A percentile compares a stretch with the other conserved stretches of the same genome.
phyloP scores from a whole-genome alignment of 345 rosid species.

The Hypericum androsaemum region DNA sequence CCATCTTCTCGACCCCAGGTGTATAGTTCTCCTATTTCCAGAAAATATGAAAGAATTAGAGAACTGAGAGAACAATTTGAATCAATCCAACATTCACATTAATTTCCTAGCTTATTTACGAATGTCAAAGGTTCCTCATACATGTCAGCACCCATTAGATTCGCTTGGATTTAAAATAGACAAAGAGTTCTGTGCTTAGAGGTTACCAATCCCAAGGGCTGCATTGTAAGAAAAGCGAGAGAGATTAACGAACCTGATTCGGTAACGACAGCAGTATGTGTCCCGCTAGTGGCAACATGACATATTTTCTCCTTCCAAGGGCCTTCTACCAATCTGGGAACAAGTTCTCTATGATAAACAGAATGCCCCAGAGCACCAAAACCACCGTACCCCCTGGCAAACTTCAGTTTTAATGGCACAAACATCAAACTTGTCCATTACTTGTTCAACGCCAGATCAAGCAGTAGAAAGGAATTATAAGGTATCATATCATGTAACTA shows the following conservation, averaged over 20 bases:
- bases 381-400: constrained; percentile 88
- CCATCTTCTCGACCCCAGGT: constrained; percentile 98
- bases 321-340: constrained; percentile 78
- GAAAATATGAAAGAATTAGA: background rate
- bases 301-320: constrained; percentile 41
- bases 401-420: constrained; percentile 37
- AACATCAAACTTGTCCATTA: background rate
- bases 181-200: too few species aligned
- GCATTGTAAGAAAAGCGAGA: background rate
- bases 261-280: constrained; percentile 74
- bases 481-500: too few species aligned
- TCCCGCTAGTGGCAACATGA: constrained; percentile 73
- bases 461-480: background rate
- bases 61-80: background rate
- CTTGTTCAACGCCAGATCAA: background rate
- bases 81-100: background rate
- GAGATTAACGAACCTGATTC: constrained; percentile 45
- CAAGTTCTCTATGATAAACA: constrained; percentile 72
- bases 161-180: too few species aligned
- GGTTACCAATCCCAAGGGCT: background rate
- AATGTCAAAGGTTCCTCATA: too few species aligned
- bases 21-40: constrained; percentile 55
- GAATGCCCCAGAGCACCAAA: constrained; percentile 93
- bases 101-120: background rate
- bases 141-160: too few species aligned